Conservation (phyloP, 345 rosid species). For the Cardamine resedifolia region DNA sequence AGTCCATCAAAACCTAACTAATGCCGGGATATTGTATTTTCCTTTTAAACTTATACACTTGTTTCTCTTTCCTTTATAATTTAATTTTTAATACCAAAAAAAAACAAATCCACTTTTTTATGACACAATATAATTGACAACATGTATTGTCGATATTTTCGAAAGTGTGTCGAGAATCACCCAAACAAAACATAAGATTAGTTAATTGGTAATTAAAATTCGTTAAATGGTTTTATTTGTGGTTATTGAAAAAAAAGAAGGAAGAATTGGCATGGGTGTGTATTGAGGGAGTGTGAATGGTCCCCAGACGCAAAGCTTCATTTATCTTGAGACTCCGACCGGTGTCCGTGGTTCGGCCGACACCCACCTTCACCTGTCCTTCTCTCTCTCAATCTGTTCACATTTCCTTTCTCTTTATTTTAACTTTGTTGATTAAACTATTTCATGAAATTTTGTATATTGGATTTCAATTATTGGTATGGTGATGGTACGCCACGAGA, state of each 20-base stretch:
- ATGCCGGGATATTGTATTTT: constrained; percentile 19
- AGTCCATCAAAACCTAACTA: constrained; percentile 24
- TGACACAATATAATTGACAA: neutral
- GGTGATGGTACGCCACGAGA: constrained; percentile 39
- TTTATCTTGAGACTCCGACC: constrained; percentile 21
- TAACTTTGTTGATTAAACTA: constrained; percentile 30
- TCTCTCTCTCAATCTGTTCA: constrained; percentile 39
- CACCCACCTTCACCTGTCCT: constrained; percentile 46
- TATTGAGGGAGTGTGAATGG: constrained; percentile 31
- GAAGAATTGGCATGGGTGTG: constrained; percentile 21
- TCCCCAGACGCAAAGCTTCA: constrained; percentile 38
- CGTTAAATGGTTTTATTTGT: neutral
- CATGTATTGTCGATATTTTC: neutral
- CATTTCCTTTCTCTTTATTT: constrained; percentile 37
- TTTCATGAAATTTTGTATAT: constrained; percentile 13
- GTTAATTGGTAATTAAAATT: neutral
- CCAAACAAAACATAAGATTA: constrained; percentile 2
- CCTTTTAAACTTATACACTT: constrained; percentile 7
- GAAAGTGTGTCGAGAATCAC: neutral
- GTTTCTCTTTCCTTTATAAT: neutral
- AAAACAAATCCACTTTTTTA: neutral
- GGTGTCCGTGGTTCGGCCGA: constrained; percentile 63
- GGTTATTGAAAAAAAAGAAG: neutral
- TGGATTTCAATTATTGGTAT: constrained; percentile 28
- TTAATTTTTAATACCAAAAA: neutral